Conservation (phyloP, 2,329 filamentous ascomycete genomes). For the Nemania sp. region DNA sequence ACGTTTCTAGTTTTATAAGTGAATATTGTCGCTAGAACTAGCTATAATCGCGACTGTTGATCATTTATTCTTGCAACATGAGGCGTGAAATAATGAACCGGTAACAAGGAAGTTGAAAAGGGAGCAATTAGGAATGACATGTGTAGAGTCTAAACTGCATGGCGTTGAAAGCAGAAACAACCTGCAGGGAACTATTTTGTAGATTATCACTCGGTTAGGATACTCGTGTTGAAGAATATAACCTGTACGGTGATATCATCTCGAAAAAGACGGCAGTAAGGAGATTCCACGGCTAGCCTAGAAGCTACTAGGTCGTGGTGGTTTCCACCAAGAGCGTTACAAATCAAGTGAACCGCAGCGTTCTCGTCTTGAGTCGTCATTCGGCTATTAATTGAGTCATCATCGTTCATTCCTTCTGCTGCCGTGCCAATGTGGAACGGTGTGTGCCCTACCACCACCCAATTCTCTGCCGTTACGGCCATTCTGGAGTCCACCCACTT, state of each 20-base stretch:
- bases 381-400: not conserved
- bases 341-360: not conserved
- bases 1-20: too few relatives aligned
- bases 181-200: too few relatives aligned
- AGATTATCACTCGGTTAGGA: too few relatives aligned
- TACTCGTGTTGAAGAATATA: not conserved
- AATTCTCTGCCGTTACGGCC: not conserved
- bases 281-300: not conserved
- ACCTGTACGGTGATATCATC: conserved; percentile 6
- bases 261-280: not conserved
- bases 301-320: not conserved
- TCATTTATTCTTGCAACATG: too few relatives aligned
- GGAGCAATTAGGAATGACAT: too few relatives aligned
- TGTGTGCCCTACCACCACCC: not conserved
- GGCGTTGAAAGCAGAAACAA: too few relatives aligned
- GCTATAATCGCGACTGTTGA: too few relatives aligned
- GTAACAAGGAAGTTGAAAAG: too few relatives aligned
- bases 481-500: not conserved
- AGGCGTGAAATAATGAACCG: too few relatives aligned
- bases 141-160: too few relatives aligned
- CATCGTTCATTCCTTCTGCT: not conserved
- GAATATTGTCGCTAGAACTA: too few relatives aligned
- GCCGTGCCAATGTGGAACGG: not conserved
- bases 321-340: conserved; percentile 2
- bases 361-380: not conserved